Percentiles rank a stretch among this genome's conserved stretches.
These are phyloP conservation scores for Thraustochytrium sp. DNA, from an alignment of 352 stramenopile species.

Conservation along the genomic window DNA sequence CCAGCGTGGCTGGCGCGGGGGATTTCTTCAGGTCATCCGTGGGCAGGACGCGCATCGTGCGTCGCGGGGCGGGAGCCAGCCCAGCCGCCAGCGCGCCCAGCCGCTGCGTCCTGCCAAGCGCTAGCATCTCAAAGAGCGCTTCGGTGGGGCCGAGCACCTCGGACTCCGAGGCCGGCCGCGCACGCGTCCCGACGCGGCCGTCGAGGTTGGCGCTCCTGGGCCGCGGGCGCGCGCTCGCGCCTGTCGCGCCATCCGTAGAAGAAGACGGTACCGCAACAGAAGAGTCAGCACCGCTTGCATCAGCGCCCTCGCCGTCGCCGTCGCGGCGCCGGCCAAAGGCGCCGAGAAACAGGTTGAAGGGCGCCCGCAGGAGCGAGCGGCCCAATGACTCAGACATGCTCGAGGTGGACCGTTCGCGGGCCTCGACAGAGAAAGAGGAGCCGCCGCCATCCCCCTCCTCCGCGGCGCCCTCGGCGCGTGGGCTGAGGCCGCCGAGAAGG, in stretches of 20 bases:
- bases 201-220: no score
- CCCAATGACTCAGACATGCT: neutral
- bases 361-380: neutral
- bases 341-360: neutral
- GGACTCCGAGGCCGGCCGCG: no score
- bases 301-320: neutral
- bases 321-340: neutral
- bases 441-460: no score
- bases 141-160: neutral
- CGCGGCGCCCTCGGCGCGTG: neutral
- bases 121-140: slow-evolving; percentile 21
- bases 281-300: neutral
- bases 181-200: no score
- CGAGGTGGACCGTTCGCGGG: neutral
- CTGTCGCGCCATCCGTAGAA: no score
- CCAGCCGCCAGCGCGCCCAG: neutral
- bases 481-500: neutral
- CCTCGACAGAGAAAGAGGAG: no score
- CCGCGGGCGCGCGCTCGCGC: no score
- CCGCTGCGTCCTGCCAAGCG: neutral
- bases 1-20: neutral
- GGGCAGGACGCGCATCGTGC: neutral
- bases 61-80: neutral
- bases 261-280: neutral
- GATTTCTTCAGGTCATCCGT: neutral